Conservation (phyloP, 345 rosid genomes). For the Hibiscus tridactylites region DNA sequence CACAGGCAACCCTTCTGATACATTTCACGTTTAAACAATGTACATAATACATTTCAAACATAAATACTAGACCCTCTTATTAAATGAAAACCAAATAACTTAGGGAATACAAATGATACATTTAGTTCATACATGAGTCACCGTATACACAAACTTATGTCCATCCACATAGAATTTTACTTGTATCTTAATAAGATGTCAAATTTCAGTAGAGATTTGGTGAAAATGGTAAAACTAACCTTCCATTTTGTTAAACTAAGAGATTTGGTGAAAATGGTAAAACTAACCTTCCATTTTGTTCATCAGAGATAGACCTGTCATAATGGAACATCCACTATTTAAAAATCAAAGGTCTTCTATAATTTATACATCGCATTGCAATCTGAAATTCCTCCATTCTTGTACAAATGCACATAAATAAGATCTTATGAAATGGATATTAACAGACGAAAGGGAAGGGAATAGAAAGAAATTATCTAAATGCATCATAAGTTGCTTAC, state of each 20-base stretch:
- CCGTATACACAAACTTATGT: neutral
- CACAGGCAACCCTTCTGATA: slow-evolving; percentile 86
- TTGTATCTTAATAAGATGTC: neutral
- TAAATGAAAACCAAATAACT: neutral
- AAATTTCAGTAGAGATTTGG: neutral
- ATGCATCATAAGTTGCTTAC: slow-evolving; percentile 40
- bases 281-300: slow-evolving; percentile 76
- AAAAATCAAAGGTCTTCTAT: neutral
- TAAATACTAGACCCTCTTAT: neutral
- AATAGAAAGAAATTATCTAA: neutral
- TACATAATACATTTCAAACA: neutral
- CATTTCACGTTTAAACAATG: too few relatives aligned
- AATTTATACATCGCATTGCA: slow-evolving; percentile 70
- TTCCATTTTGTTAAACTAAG: slow-evolving; percentile 73
- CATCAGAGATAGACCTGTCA: slow-evolving; percentile 63
- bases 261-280: neutral
- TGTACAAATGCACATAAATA: slow-evolving; percentile 18
- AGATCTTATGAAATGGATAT: neutral
- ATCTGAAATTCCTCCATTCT: slow-evolving; percentile 84
- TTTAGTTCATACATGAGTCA: neutral
- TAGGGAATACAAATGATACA: neutral
- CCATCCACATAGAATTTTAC: neutral
- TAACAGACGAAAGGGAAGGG: neutral
- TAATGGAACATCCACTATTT: slow-evolving; percentile 6
- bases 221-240: slow-evolving; percentile 32